A percentile compares a stretch with the other conserved stretches of the same genome.
phyloP scores from a whole-genome alignment of 306 rosid species.

The Potentilla sterilis region DNA sequence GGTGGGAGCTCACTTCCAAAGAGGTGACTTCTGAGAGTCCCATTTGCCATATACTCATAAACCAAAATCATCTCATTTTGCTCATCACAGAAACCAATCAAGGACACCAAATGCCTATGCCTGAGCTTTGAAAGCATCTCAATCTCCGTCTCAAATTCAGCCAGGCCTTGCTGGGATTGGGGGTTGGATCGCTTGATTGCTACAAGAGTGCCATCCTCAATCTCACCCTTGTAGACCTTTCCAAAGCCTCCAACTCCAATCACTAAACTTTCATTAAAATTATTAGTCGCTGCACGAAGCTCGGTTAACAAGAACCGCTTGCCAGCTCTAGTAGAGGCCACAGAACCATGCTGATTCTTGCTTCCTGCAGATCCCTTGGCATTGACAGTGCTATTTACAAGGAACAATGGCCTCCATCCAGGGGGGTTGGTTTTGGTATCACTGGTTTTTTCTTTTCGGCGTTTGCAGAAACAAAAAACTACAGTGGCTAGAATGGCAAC shows the following conservation, averaged over 20 bases:
- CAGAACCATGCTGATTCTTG: slow-evolving; percentile 48
- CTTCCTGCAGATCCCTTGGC: slow-evolving; percentile 56
- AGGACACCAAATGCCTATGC: slow-evolving; percentile 86
- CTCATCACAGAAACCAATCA: slow-evolving; percentile 95
- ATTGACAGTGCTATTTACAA: slow-evolving; percentile 45
- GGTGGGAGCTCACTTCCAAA: slow-evolving; percentile 81
- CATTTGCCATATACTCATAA: slow-evolving; percentile 92
- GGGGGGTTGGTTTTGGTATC: slow-evolving; percentile 53
- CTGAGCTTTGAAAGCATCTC: slow-evolving; percentile 98
- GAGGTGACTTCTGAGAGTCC: slow-evolving; percentile 91
- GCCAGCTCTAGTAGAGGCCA: slow-evolving; percentile 57
- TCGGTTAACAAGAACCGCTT: slow-evolving; percentile 67
- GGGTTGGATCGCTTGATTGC: slow-evolving; percentile 94
- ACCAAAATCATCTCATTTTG: slow-evolving; percentile 92
- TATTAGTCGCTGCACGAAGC: slow-evolving; percentile 68
- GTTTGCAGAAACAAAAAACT: slow-evolving; percentile 46
- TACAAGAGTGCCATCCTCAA: slow-evolving; percentile 64
- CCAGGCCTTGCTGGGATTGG: slow-evolving; percentile 82
- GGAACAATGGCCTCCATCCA: slow-evolving; percentile 73
- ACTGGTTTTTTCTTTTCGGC: slow-evolving; percentile 38
- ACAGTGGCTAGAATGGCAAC: slow-evolving; percentile 42
- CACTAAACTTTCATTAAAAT: slow-evolving; percentile 69
- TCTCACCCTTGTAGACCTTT: slow-evolving; percentile 85
- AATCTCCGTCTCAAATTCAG: slow-evolving; percentile 95
- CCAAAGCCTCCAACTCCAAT: slow-evolving; percentile 99